Evolutionary conservation across 805 yeast genomes (phyloP).

Genomic region (Soucietia sequanensis): DNA sequence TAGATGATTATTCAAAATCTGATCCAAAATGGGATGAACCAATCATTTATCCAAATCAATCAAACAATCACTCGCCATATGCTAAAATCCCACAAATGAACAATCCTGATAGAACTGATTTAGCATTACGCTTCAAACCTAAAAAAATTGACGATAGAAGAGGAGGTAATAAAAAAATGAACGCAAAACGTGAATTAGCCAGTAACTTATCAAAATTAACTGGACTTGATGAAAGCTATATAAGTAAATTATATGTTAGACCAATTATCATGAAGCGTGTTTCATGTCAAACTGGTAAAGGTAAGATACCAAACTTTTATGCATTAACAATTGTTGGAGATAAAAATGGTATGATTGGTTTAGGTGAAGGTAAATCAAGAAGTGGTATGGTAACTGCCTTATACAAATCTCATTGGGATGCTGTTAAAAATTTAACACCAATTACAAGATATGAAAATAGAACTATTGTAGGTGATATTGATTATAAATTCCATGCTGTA

Average conservation of each 20-base stretch:
- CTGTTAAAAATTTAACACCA: conserved; percentile 77
- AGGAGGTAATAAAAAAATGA: conserved; percentile 27
- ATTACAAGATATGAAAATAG: conserved; percentile 89
- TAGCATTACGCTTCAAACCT: conserved; percentile 34
- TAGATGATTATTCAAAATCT: conserved; percentile 65
- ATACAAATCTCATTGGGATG: conserved; percentile 88
- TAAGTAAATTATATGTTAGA: conserved; percentile 59
- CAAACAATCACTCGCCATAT: conserved; percentile 50
- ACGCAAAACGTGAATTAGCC: too few relatives aligned
- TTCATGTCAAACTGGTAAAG: conserved; percentile 88
- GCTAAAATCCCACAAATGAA: conserved; percentile 56
- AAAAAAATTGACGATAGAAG: conserved; percentile 11
- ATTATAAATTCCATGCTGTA: conserved; percentile 84
- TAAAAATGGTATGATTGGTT: conserved; percentile 87
- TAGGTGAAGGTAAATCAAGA: conserved; percentile 92
- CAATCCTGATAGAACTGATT: conserved; percentile 49
- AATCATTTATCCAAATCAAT: conserved; percentile 49
- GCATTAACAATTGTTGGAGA: conserved; percentile 91
- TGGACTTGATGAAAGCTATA: conserved; percentile 62
- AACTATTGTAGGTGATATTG: conserved; percentile 83
- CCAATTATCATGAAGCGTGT: conserved; percentile 77
- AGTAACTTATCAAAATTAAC: conserved; percentile 60
- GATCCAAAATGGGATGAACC: conserved; percentile 78
- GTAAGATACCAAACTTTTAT: conserved; percentile 80
- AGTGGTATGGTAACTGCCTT: conserved; percentile 73